Conservation (phyloP, 2,329 filamentous ascomycete species). For the Verticillium tricorpus region DNA sequence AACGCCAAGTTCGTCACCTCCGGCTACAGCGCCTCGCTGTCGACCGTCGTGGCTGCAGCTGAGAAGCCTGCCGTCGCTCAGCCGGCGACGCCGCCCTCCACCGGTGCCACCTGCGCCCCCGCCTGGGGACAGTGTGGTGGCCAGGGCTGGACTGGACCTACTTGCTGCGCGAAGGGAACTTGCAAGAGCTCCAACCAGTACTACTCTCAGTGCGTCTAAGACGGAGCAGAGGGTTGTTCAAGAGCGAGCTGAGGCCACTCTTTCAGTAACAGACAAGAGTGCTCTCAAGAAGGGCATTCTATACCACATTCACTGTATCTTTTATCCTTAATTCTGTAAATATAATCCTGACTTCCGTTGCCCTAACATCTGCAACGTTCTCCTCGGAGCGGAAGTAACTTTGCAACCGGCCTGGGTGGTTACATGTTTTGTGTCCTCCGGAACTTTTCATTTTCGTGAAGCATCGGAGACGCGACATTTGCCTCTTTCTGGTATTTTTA, state of each 20-base stretch:
- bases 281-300: not conserved
- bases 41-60: not conserved
- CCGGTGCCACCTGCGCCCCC: slow-evolving; percentile 8
- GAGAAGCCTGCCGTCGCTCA: not conserved
- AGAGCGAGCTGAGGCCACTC: not conserved
- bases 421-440: no score
- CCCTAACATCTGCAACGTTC: no score
- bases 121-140: slow-evolving; percentile 20
- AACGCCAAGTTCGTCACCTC: slow-evolving; percentile 23
- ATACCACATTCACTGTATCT: not conserved
- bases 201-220: slow-evolving; percentile 22
- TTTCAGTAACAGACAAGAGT: not conserved
- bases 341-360: no score
- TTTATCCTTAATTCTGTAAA: no score
- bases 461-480: no score
- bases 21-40: slow-evolving; percentile 6
- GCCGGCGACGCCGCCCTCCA: slow-evolving; percentile 2
- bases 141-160: slow-evolving; percentile 19
- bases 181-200: slow-evolving; percentile 20
- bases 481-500: no score
- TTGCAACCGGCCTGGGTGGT: no score
- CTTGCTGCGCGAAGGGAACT: slow-evolving; percentile 19
- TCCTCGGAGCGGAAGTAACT: no score
- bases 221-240: not conserved
- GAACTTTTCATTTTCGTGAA: no score